phyloP scores from a whole-genome alignment of 495 filamentous ascomycete genomes.

The Viridothelium virens region DNA sequence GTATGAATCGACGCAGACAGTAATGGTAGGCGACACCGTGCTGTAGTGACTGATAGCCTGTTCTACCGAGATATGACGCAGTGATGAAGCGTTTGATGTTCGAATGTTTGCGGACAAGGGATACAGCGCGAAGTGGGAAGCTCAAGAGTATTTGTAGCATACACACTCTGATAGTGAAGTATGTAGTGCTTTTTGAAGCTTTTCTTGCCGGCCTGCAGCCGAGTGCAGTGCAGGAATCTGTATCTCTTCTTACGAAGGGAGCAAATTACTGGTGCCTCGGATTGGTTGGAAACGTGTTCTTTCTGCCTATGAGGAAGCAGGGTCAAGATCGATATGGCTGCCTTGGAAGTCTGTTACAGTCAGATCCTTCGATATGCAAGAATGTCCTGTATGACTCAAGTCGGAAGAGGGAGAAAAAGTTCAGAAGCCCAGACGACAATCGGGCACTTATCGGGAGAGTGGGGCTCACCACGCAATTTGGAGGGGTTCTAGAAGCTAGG shows the following conservation, averaged over 20 bases:
- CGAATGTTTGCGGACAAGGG: neutral
- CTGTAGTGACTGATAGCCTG: neutral
- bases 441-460: neutral
- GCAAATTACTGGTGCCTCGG: no score
- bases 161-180: neutral
- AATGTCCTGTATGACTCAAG: no score
- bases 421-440: neutral
- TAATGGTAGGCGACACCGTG: no score
- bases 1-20: no score
- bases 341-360: no score
- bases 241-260: neutral
- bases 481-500: no score
- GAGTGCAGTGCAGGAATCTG: conserved; percentile 17
- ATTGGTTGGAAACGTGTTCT: no score
- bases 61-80: conserved; percentile 7
- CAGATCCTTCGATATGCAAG: no score
- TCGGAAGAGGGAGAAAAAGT: conserved; percentile 8
- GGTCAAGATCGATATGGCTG: no score
- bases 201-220: neutral
- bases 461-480: neutral
- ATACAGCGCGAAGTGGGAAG: neutral
- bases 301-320: no score
- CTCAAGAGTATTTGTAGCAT: neutral
- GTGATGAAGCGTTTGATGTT: neutral
- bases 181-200: neutral